Evolutionary conservation across 768 basidiomycete genomes (phyloP), one percentile per base, ranked within the genome.

Genomic region (Cyathus striatus): DNA sequence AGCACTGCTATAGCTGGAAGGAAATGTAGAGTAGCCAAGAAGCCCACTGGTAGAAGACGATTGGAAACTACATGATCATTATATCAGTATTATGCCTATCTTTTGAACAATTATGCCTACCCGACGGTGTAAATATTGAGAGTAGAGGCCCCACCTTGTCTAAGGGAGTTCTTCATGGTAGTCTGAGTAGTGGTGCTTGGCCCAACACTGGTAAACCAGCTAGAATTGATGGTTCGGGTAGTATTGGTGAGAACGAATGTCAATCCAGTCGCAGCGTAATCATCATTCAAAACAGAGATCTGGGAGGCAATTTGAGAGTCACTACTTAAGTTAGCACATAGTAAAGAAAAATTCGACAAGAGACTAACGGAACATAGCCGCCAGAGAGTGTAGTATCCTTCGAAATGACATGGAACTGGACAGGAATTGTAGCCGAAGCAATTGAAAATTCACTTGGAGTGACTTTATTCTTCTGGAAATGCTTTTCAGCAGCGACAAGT

Each of bases 1-100:
- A 32, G 54, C 58, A 23, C 50, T n/a, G 6, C 51, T 23, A 54
- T 73, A 78, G 44, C 56, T 49, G 1, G 53, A 63, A 13, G 77
- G 78, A 66, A 76, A 78, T 23, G 76, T 77, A 1, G 76, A 58
- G 50, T 79, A 78, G 21, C 76, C 75, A 16, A 81, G 64, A 13
- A 79, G 68, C 26, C 73, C 70, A 21, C 54, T 52, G 42, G 59
- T 68, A 20, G 61, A 51, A 14, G 63, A 68, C 36, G 59, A 60
- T 20, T 41, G 50, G 59, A 72, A 68, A 36, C 70, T 66, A 22
- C n/a, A 25, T 6, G 18, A 44, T 16, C 35, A 21, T 40, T 30
- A n/a, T 41, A 16, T 45, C 4, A 48, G 24, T 2, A 26, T 37
- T 16, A 44, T 30, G 24, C 17, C 23, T 7, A 22, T 22, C 3